Evolutionary conservation across 2,329 filamentous ascomycete species (phyloP).

Genomic region (Phaeoacremonium minimum): DNA sequence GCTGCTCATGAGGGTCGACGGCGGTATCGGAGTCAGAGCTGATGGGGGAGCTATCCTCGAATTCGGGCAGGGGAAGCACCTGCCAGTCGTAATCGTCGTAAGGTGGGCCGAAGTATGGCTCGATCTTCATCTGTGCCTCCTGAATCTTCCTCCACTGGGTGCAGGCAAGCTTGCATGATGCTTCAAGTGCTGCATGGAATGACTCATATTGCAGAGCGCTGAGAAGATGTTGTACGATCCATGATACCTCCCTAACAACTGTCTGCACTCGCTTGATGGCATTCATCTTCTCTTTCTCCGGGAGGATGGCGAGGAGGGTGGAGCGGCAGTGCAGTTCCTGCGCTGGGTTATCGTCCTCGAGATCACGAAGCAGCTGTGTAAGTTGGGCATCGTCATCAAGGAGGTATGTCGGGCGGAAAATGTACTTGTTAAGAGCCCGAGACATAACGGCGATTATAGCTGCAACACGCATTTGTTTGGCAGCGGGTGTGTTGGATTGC

Average conservation of each 20-base stretch:
- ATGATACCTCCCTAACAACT: slow-evolving; percentile 27
- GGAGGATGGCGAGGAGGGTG: slow-evolving; percentile 22
- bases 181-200: slow-evolving; percentile 21
- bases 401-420: slow-evolving; percentile 29
- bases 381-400: slow-evolving; percentile 24
- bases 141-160: slow-evolving; percentile 27
- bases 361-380: slow-evolving; percentile 20
- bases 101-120: slow-evolving; percentile 28
- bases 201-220: slow-evolving; percentile 23
- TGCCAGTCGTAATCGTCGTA: slow-evolving; percentile 30
- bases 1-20: slow-evolving; percentile 4
- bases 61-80: slow-evolving; percentile 24
- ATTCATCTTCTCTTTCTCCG: slow-evolving; percentile 19
- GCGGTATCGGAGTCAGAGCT: slow-evolving; percentile 6
- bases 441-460: slow-evolving; percentile 26
- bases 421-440: slow-evolving; percentile 22
- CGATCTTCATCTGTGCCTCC: slow-evolving; percentile 24
- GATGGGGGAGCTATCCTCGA: slow-evolving; percentile 8
- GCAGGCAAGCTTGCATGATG: slow-evolving; percentile 21
- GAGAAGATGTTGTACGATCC: slow-evolving; percentile 26
- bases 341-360: slow-evolving; percentile 22
- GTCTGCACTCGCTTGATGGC: slow-evolving; percentile 20
- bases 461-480: slow-evolving; percentile 30
- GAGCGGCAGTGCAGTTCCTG: slow-evolving; percentile 24
- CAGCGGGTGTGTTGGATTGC: slow-evolving; percentile 25